Evolutionary conservation across 805 yeast genomes (phyloP).

Genomic region (Metschnikowia chrysomelidarum): DNA sequence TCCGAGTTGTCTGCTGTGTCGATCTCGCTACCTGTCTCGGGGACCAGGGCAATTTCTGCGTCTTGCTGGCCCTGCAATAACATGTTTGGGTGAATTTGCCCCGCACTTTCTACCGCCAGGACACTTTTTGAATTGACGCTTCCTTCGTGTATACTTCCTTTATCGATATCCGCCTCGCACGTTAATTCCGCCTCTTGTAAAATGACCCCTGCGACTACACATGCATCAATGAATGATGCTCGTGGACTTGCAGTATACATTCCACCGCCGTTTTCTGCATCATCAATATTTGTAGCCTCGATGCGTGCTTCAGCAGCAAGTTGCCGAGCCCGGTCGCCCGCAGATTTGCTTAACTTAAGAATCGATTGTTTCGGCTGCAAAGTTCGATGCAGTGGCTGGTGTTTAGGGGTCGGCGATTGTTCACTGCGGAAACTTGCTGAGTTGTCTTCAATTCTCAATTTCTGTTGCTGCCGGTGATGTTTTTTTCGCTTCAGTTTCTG

Average conservation of each 20-base stretch:
- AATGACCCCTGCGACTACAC: slow-evolving; percentile 11
- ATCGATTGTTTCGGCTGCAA: slow-evolving; percentile 43
- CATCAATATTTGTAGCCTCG: not conserved
- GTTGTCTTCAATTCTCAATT: not conserved
- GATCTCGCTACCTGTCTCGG: no score
- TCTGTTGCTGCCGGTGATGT: not conserved
- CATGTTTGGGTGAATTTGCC: no score
- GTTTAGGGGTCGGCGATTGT: slow-evolving; percentile 23
- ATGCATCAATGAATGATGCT: slow-evolving; percentile 12
- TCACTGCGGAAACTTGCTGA: not conserved
- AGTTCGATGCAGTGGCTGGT: slow-evolving; percentile 41
- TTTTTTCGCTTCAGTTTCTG: slow-evolving; percentile 8
- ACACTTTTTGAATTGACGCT: not conserved
- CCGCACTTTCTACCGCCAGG: not conserved
- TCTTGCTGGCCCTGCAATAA: no score
- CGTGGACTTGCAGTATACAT: slow-evolving; percentile 17
- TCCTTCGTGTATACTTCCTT: not conserved
- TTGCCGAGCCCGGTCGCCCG: not conserved
- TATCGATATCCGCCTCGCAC: not conserved
- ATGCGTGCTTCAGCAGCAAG: no score
- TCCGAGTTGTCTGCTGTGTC: no score
- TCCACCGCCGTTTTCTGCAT: not conserved
- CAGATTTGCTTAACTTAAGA: slow-evolving; percentile 23
- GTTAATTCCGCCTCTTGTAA: slow-evolving; percentile 1
- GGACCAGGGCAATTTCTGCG: no score